Conservation (phyloP, 163 green algal genomes). For the Scenedesmus sp. region DNA sequence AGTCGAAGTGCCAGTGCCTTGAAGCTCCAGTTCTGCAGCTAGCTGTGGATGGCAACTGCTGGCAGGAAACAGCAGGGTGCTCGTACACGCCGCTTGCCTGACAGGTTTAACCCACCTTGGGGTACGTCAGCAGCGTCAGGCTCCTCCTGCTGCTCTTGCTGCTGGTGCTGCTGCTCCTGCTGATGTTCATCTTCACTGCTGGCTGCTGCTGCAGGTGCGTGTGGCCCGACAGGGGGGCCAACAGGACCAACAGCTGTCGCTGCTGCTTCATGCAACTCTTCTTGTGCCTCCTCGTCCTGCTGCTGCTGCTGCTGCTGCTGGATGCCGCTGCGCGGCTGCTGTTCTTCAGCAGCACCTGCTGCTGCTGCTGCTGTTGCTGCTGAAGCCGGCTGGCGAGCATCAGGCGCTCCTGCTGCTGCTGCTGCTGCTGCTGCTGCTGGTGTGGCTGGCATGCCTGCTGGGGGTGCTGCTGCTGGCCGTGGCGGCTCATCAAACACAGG, state of each 20-base stretch:
- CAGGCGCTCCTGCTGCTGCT: background rate
- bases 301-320: conserved; percentile 37
- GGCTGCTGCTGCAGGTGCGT: conserved; percentile 20
- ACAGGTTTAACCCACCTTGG: background rate
- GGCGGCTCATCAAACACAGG: conserved; percentile 73
- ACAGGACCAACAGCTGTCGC: conserved; percentile 8
- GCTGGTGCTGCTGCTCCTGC: conserved; percentile 24
- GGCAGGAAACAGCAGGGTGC: background rate
- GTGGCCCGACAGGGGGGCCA: background rate
- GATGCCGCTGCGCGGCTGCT: conserved; percentile 24
- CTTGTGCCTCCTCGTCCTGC: background rate
- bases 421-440: background rate
- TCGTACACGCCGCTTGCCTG: background rate
- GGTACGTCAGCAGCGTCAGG: background rate
- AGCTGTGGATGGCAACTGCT: background rate
- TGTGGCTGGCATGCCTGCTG: conserved; percentile 3
- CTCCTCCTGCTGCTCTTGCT: conserved; percentile 2
- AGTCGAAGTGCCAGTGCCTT: too few species aligned
- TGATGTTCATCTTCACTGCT: conserved; percentile 4
- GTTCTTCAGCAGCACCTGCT: background rate
- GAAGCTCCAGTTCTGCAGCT: background rate
- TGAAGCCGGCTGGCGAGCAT: background rate
- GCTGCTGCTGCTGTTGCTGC: conserved; percentile 23
- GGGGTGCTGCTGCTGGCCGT: background rate
- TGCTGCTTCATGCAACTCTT: background rate